A percentile compares a stretch with the other conserved stretches of the same genome.
Evolutionary conservation across 768 basidiomycete genomes (phyloP).

Genomic region (Rhizopogon salebrosus): DNA sequence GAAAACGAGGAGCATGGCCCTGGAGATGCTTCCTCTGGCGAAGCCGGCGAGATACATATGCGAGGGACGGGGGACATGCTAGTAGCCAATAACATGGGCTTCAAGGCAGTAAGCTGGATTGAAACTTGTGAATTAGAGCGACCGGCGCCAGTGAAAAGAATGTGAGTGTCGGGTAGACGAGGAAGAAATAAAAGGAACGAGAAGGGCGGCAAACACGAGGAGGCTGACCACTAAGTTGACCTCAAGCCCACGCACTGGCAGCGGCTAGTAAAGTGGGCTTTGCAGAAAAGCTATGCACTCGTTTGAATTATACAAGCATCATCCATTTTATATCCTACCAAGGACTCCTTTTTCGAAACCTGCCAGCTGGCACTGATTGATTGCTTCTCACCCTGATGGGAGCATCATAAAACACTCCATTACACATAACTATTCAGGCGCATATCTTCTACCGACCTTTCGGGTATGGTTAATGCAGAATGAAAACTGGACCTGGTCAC

Average conservation of each 20-base stretch:
- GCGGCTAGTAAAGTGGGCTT: constrained; percentile 3
- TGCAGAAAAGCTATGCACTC: not conserved
- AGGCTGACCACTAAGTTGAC: constrained; percentile 7
- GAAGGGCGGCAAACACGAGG: constrained; percentile 17
- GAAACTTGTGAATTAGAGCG: constrained; percentile 26
- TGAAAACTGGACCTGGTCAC: not conserved
- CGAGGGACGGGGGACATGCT: constrained; percentile 40
- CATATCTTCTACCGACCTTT: not conserved
- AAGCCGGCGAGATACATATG: constrained; percentile 67
- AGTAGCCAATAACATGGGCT: constrained; percentile 13
- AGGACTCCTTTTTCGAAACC: no score
- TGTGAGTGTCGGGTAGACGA: constrained; percentile 31
- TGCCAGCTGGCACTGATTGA: no score
- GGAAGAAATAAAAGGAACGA: constrained; percentile 14
- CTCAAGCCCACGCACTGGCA: constrained; percentile 5
- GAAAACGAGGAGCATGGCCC: constrained; percentile 66
- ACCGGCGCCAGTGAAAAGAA: constrained; percentile 46
- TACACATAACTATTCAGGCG: no score
- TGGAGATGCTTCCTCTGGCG: constrained; percentile 41
- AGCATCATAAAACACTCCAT: no score
- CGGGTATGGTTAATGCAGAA: not conserved
- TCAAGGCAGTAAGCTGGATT: constrained; percentile 15
- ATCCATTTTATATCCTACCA: no score
- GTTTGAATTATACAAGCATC: not conserved
- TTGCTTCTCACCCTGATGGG: no score